Percentiles rank a stretch among this genome's conserved stretches.
Conservation (phyloP, 2,329 filamentous ascomycete genomes). For the Alternaria solani region DNA sequence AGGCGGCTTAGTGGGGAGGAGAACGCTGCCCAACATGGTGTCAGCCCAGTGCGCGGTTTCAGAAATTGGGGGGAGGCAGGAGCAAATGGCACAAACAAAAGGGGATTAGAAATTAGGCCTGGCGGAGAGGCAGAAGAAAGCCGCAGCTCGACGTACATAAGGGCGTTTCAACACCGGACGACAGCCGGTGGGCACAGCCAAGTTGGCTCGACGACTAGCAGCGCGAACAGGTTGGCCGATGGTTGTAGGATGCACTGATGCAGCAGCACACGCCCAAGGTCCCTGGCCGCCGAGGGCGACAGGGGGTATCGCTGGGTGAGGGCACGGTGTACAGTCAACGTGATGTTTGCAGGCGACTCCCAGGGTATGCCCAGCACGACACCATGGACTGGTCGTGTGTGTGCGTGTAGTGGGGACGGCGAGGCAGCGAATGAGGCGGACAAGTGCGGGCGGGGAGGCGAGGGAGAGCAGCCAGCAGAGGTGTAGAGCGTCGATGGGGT, state of each 20-base stretch:
- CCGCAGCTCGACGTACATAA: constrained; percentile 47
- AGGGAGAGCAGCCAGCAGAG: neutral
- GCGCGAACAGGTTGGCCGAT: constrained; percentile 29
- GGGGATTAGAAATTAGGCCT: constrained; percentile 30
- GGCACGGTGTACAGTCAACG: constrained; percentile 19
- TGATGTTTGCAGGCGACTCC: constrained; percentile 21
- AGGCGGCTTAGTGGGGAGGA: constrained; percentile 34
- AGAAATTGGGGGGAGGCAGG: constrained; percentile 5
- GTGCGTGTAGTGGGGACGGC: constrained; percentile 5
- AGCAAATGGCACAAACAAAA: constrained; percentile 21
- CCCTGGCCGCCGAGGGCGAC: constrained; percentile 24
- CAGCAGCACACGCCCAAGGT: constrained; percentile 25
- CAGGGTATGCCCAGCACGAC: constrained; percentile 22
- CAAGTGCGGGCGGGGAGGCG: constrained; percentile 21
- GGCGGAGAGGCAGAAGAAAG: constrained; percentile 36
- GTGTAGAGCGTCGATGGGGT: neutral
- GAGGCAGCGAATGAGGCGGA: constrained; percentile 23
- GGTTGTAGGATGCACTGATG: constrained; percentile 1
- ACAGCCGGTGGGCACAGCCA: constrained; percentile 11
- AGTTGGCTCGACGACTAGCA: constrained; percentile 16
- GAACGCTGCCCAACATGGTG: constrained; percentile 47
- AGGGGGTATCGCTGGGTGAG: constrained; percentile 8
- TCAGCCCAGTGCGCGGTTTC: constrained; percentile 31
- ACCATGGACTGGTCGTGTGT: neutral
- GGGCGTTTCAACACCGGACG: constrained; percentile 22